These are phyloP conservation scores for Penicillium digitatum DNA, from an alignment of 2,329 filamentous ascomycete genomes.

Conservation along the genomic window DNA sequence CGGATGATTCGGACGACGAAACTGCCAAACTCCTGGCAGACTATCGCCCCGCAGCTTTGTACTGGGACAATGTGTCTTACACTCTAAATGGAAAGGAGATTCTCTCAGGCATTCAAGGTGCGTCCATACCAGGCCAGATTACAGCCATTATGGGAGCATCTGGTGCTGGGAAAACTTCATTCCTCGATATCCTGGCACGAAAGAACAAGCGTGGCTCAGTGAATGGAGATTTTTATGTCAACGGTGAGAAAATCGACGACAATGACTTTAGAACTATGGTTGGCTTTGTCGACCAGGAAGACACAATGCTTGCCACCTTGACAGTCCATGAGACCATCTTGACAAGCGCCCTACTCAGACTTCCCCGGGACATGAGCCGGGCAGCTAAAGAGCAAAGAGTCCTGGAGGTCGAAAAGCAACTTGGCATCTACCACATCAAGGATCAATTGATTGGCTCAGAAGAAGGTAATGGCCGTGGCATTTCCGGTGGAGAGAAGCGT, in stretches of 20 bases:
- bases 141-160: conserved; percentile 98
- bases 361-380: conserved; percentile 88
- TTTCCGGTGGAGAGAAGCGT: conserved; percentile 94
- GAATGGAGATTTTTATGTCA: conserved; percentile 81
- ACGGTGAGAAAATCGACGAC: conserved; percentile 84
- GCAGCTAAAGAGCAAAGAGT: conserved; percentile 87
- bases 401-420: conserved; percentile 88
- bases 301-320: conserved; percentile 90
- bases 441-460: conserved; percentile 95
- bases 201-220: conserved; percentile 90
- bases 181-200: conserved; percentile 88
- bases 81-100: conserved; percentile 84
- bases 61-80: conserved; percentile 86
- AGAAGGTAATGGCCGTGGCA: conserved; percentile 87
- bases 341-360: conserved; percentile 82
- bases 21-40: conserved; percentile 80
- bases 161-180: conserved; percentile 94
- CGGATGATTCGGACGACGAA: conserved; percentile 85
- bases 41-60: conserved; percentile 83
- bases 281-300: conserved; percentile 96
- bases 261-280: conserved; percentile 85
- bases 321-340: conserved; percentile 98
- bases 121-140: conserved; percentile 90
- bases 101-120: conserved; percentile 71
- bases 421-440: conserved; percentile 90